Base-by-base conservation (phyloP, 805 yeast genomes). In the Myxozyma lipomycoides region DNA sequence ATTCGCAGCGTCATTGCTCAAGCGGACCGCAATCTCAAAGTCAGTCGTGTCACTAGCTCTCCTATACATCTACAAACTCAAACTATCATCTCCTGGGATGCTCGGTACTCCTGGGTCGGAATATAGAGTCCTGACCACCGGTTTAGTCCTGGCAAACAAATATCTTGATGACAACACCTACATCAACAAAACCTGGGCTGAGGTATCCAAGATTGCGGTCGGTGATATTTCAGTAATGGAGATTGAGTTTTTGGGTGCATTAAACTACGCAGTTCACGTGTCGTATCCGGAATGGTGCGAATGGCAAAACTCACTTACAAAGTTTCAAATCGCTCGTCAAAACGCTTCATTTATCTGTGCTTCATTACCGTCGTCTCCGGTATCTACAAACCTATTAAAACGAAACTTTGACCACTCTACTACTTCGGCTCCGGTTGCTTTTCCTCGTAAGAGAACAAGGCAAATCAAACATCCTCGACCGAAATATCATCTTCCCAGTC, bases 151-250 rank as follows among this genome's bases (percentile, higher is more conserved):
- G 54, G 95, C 96, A 40, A 91, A 93, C 73, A 91, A 91, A 71
- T 87, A 88, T 67, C 88, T 89, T 65, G 98, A 91, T 71, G 98
- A 91, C 72, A 89, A 91, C 70, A 91, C 97, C 24, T 91, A 91
- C 67, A 88, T 95, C 53, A 91, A 91, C 71, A 82, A 82, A 62
- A 87, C 96, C 5, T 91, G 98, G 98, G 79, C 89, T 40, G 88
- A 88, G 55, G 98, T 97, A n/a, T 86, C 96, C 3, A 93, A 95
- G 21, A 76, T 91, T 57, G 68, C 79, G 4, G 73, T 86, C 40
- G 63, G 64, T 2, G 68, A 76, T 32, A 75, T 93, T 58, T 46
- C 45, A 19, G 49, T 53, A 26, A 53, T 53, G 58, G 58, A 53
- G 21, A 30, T 50, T 40, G 58, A 53, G 52, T 53, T 53, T 25